Percentiles rank a stretch among this genome's conserved stretches.
phyloP scores from a whole-genome alignment of 805 yeast species.

The Peterozyma xylosa region DNA sequence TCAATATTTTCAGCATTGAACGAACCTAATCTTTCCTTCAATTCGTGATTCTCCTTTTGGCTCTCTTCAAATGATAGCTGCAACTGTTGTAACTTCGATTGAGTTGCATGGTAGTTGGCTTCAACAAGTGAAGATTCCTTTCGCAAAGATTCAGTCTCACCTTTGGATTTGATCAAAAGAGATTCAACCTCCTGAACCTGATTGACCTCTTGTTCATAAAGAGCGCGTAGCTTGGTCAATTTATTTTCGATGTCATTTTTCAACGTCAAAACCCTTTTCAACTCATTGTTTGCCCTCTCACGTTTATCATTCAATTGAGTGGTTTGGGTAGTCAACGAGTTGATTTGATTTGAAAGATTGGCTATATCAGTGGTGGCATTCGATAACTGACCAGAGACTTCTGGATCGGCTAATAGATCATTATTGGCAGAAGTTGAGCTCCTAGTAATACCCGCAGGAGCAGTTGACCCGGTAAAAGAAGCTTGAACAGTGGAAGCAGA shows the following conservation, averaged over 20 bases:
- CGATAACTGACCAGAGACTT: conserved; percentile 60
- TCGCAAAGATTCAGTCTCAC: conserved; percentile 62
- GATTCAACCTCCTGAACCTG: conserved; percentile 70
- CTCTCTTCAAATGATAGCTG: conserved; percentile 55
- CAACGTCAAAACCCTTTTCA: conserved; percentile 55
- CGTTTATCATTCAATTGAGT: conserved; percentile 63
- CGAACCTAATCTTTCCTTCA: conserved; percentile 62
- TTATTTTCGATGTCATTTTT: conserved; percentile 72
- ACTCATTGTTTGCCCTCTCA: conserved; percentile 67
- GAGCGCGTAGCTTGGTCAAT: conserved; percentile 53
- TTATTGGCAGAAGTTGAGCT: conserved; percentile 18
- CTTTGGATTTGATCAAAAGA: conserved; percentile 47
- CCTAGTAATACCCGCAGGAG: conserved; percentile 8
- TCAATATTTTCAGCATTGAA: conserved; percentile 62
- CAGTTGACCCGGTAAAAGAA: conserved; percentile 8
- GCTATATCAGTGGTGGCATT: conserved; percentile 82
- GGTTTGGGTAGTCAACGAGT: conserved; percentile 71
- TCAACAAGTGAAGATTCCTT: conserved; percentile 72
- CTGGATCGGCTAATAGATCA: conserved; percentile 54
- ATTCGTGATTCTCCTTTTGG: conserved; percentile 56
- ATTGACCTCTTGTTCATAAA: conserved; percentile 72
- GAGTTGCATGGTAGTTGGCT: conserved; percentile 68
- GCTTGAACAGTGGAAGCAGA: conserved; percentile 10
- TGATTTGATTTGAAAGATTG: conserved; percentile 76
- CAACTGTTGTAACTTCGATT: conserved; percentile 52